A percentile compares a stretch with the other conserved stretches of the same genome.
These are phyloP conservation scores for Ophiostoma sp. DNA, from an alignment of 2,329 filamentous ascomycete species.

Conservation along the genomic window DNA sequence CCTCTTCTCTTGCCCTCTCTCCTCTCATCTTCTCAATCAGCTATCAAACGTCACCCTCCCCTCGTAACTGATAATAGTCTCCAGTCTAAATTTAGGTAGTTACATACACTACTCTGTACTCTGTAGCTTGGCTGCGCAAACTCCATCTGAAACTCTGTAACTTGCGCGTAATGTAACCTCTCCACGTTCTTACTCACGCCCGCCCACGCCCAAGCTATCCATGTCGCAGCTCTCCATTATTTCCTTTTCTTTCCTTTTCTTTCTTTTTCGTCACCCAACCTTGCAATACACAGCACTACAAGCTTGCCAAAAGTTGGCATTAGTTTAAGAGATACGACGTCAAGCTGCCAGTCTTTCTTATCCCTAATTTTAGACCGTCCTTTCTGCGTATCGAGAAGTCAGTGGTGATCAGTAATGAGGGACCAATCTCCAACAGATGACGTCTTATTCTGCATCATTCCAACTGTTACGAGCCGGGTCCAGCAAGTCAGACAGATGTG, in stretches of 20 bases:
- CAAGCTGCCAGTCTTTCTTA: no score
- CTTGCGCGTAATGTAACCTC: constrained; percentile 9
- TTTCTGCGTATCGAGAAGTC: background rate
- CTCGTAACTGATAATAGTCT: background rate
- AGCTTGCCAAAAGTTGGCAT: background rate
- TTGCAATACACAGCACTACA: no score
- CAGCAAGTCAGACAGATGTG: no score
- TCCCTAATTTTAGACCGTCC: background rate
- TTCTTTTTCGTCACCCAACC: background rate
- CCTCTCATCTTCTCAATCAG: background rate
- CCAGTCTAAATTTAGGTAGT: background rate
- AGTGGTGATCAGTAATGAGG: background rate
- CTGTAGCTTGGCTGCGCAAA: background rate
- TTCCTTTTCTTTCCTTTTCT: background rate
- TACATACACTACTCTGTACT: background rate
- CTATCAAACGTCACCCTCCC: background rate
- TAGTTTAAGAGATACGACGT: background rate
- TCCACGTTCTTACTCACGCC: background rate
- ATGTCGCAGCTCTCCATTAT: background rate
- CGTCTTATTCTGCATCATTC: no score
- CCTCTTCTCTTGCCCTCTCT: background rate
- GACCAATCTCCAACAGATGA: no score
- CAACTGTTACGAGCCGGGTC: no score
- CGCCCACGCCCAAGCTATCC: no score
- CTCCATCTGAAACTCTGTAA: constrained; percentile 7